Percentiles rank a stretch among this genome's conserved stretches.
These are phyloP conservation scores for Serpula lacrymans DNA, from an alignment of 768 basidiomycete species.

Conservation along the genomic window DNA sequence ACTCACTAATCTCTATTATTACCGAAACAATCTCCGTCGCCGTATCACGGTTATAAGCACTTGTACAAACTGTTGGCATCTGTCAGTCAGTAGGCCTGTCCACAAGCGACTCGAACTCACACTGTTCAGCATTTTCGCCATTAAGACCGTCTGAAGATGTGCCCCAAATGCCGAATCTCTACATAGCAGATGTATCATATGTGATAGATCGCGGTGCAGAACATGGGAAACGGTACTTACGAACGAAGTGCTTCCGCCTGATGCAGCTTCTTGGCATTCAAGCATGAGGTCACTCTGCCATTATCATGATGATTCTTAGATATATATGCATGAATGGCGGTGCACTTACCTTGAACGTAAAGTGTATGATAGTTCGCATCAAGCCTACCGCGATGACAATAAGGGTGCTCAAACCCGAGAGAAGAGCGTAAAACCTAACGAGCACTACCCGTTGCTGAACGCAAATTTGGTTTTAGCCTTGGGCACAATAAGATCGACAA, in stretches of 20 bases:
- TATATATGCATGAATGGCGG: too few relatives aligned
- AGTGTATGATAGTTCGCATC: conserved; percentile 60
- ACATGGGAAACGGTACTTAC: conserved; percentile 24
- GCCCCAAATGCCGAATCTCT: conserved; percentile 56
- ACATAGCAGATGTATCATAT: conserved; percentile 21
- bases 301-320: neutral
- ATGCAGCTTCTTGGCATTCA: conserved; percentile 45
- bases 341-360: conserved; percentile 55
- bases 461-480: conserved; percentile 1
- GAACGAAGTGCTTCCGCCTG: conserved; percentile 28
- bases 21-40: conserved; percentile 67
- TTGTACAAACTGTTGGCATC: conserved; percentile 51
- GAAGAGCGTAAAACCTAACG: conserved; percentile 54
- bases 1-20: conserved; percentile 56
- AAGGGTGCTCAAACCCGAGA: conserved; percentile 45
- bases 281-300: conserved; percentile 53
- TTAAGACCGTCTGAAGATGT: conserved; percentile 30
- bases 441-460: conserved; percentile 51
- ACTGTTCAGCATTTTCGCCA: conserved; percentile 39
- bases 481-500: neutral
- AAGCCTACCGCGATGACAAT: conserved; percentile 51
- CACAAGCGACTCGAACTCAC: conserved; percentile 32
- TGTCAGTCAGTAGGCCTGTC: conserved; percentile 8
- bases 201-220: conserved; percentile 1
- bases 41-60: conserved; percentile 59